Evolutionary conservation across 228 moss, liverwort and hornwort genomes (phyloP), one percentile per base, ranked within the genome.

Genomic region (Sphagnum magellanicum): DNA sequence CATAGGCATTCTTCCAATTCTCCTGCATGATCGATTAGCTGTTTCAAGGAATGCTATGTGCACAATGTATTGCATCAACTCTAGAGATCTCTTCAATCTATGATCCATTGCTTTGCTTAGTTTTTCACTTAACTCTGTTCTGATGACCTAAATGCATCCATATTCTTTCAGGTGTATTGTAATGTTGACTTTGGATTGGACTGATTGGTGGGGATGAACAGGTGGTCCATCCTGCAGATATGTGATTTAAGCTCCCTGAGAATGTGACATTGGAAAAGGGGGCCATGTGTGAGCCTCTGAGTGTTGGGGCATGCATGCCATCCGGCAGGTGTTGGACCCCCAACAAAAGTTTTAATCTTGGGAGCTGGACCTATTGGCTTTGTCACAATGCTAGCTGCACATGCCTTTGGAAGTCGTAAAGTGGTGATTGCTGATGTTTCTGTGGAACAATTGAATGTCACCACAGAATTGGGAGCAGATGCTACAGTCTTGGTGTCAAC

Each of bases 241-340:
- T 93, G 11, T 97, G 96, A 76, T 97, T 91, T 78, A 97, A 91
- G 78, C 81, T 97, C 12, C 96, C 96, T 0, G 85, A 87, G 5
- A 81, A 88, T 50, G 83, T 97, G 4, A 78, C 86, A 0, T 50
- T 97, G 63, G 96, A 97, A 64, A 93, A 97, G 63, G 96, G 96
- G 6, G 96, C 96, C 4, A 93, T 93, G 96, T 93, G 96, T 66
- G 93, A 97, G 74, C 96, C 96, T 5, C 68, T 97, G 51, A 91
- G 91, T 16, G 96, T 97, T 8, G 93, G 89, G 4, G 85, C 93
- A 8, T 93, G 93, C 65, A 83, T 89, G 2, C 90, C 91, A 67
- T 89, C 84, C 11, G 93, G 96, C 3, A 85, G 89, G 8, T 76
- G 62, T 15, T 70, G 92, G 0, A 80, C 74, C 93, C 6, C 80